These are phyloP conservation scores for Neocucurbitaria cava DNA, from an alignment of 2,329 filamentous ascomycete genomes.

Conservation along the genomic window DNA sequence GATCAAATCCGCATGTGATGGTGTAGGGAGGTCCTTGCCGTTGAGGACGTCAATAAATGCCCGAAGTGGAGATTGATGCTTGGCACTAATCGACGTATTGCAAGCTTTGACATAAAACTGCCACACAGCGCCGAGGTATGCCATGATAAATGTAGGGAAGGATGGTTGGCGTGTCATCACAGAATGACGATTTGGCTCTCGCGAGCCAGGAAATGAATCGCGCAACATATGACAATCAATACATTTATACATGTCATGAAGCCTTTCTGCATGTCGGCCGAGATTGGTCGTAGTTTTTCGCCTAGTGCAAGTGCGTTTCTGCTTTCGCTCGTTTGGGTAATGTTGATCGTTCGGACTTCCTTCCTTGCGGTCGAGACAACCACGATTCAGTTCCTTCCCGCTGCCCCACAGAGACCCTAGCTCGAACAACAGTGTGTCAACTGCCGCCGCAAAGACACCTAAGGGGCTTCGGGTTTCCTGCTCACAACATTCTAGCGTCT, in stretches of 20 bases:
- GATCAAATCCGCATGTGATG: too few relatives aligned
- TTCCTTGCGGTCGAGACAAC: not conserved
- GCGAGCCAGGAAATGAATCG: not conserved
- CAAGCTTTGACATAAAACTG: too few relatives aligned
- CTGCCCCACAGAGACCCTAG: slow-evolving; percentile 15
- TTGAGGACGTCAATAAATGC: too few relatives aligned
- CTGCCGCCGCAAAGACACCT: slow-evolving; percentile 12
- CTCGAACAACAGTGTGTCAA: slow-evolving; percentile 9
- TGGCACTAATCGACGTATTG: too few relatives aligned
- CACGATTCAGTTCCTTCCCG: not conserved
- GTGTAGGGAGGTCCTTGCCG: too few relatives aligned
- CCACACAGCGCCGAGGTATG: too few relatives aligned
- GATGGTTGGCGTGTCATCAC: not conserved
- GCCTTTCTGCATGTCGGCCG: not conserved
- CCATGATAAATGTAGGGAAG: too few relatives aligned
- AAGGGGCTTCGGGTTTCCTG: slow-evolving; percentile 11
- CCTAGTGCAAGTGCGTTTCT: not conserved
- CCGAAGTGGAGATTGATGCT: too few relatives aligned
- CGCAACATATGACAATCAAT: not conserved
- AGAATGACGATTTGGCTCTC: not conserved
- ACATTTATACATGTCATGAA: not conserved
- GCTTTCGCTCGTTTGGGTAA: slow-evolving; percentile 5
- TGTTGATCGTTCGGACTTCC: not conserved
- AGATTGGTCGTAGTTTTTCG: not conserved
- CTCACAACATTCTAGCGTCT: slow-evolving; percentile 17